Evolutionary conservation across 208 protist species (phyloP).

Genomic region (Trypanosomatidae sp.): DNA sequence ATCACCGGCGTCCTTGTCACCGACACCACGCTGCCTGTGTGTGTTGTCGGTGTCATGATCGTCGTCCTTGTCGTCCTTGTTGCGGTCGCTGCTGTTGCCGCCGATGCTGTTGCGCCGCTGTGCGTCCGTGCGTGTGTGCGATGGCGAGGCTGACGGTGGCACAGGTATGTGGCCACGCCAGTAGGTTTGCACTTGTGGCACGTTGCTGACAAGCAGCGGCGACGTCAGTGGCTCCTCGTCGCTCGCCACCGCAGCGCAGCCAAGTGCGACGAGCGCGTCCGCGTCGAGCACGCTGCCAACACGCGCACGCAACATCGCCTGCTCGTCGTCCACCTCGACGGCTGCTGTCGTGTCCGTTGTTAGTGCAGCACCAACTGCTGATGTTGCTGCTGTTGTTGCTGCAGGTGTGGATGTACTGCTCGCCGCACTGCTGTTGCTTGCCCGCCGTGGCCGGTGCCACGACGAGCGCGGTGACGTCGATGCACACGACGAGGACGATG

Average conservation of each 20-base stretch:
- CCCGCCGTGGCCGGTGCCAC: too few species aligned
- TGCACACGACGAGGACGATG: too few species aligned
- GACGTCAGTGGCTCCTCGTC: conserved; percentile 3
- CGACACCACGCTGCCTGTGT: background rate
- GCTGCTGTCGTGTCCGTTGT: background rate
- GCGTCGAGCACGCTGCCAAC: background rate
- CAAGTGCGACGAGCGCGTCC: background rate
- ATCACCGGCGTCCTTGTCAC: background rate
- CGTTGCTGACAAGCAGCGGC: conserved; percentile 8
- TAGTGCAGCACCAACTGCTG: background rate
- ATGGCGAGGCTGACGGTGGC: too few species aligned
- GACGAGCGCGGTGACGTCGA: too few species aligned
- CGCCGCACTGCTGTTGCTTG: too few species aligned
- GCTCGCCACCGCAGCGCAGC: background rate
- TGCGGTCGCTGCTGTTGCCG: too few species aligned
- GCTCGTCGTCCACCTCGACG: background rate
- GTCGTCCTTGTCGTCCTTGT: too few species aligned
- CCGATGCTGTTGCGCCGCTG: too few species aligned
- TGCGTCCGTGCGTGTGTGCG: too few species aligned
- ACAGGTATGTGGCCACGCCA: too few species aligned
- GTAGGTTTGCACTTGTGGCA: conserved; percentile 8
- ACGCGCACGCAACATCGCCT: background rate
- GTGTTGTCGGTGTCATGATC: background rate
- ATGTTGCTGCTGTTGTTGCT: background rate
- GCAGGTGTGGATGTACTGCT: background rate